Evolutionary conservation across 495 filamentous ascomycete species (phyloP), one percentile per base, ranked within the genome.

Genomic region (Peziza echinospora): DNA sequence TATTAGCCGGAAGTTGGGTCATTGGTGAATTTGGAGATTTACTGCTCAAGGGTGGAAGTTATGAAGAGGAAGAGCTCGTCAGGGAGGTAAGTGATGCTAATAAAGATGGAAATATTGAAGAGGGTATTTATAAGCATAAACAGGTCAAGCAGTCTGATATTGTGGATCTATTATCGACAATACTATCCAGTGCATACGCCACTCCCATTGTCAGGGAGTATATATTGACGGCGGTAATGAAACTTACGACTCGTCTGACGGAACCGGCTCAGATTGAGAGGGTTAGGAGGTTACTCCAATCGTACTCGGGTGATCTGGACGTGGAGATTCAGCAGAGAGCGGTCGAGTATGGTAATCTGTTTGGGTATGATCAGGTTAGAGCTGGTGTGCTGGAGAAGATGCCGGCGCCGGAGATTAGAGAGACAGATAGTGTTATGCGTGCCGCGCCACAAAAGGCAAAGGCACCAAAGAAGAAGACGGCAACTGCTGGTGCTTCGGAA

Each of bases 1-100:
- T 82, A 9, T 71, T 94, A 24, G 84, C 89, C 21, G 91, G 82
- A 24, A 77, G 89, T n/a, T 97, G 89, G 89, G 85, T 85, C 10
- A 94, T 97, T 63, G 89, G 89, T 53, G 89, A 97, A 68, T 97
- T 85, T 60, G 84, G 85, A 26, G 89, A 96, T 60, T 73, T 80
- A 3, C 67, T 97, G 11, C 70, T 97, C 13, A 71, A 72, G 46
- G 86, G 86, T 23, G 87, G 91, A 16, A 77, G 85, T 56, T 94
- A 93, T 50, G 87, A 96, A 61, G 86, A 94, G 57, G 89, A 91
- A 56, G 89, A 94, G 56, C 65, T 93, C 2, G 85, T 93, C 8
- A 72, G 81, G 57, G 81, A 87, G 41, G 45, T 41, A 40, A 47
- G 28, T 25, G 9, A 21, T 37, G 30, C 13, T 37, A 5, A 17